Percentiles rank a stretch among this genome's conserved stretches.
Conservation (phyloP, 768 basidiomycete species). For the Tulasnella sp. region DNA sequence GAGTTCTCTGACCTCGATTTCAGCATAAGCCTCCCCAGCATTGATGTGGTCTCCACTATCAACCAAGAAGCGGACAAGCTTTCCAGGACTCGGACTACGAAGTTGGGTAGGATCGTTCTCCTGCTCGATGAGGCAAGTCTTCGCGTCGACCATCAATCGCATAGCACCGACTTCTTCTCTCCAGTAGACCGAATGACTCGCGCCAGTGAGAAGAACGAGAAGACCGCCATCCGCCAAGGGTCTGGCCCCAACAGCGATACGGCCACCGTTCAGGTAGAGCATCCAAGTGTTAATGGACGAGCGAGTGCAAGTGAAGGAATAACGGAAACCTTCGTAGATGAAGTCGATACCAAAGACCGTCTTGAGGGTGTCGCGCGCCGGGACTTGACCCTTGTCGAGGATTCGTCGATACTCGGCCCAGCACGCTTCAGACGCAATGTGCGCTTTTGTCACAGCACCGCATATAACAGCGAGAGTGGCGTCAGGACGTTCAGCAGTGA, state of each 20-base stretch:
- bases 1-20: conserved; percentile 65
- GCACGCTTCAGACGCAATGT: conserved; percentile 79
- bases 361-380: conserved; percentile 84
- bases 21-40: conserved; percentile 93
- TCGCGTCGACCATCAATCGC: conserved; percentile 86
- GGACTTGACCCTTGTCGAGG: conserved; percentile 96
- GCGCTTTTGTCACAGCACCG: conserved; percentile 90
- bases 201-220: conserved; percentile 79
- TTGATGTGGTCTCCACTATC: conserved; percentile 97
- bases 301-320: conserved; percentile 89
- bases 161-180: conserved; percentile 93
- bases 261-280: conserved; percentile 89
- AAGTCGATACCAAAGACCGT: conserved; percentile 96
- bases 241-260: conserved; percentile 82
- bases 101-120: conserved; percentile 99
- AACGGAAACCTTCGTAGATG: conserved; percentile 91
- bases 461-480: conserved; percentile 86
- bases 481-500: conserved; percentile 95
- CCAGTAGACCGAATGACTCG: conserved; percentile 97
- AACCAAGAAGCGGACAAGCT: conserved; percentile 85
- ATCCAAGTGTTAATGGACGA: conserved; percentile 85
- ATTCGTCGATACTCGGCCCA: conserved; percentile 88
- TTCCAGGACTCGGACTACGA: conserved; percentile 90
- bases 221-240: conserved; percentile 92
- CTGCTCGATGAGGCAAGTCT: conserved; percentile 97